Conservation (phyloP, 768 basidiomycete genomes). For the Hydnomerulius pinastri region DNA sequence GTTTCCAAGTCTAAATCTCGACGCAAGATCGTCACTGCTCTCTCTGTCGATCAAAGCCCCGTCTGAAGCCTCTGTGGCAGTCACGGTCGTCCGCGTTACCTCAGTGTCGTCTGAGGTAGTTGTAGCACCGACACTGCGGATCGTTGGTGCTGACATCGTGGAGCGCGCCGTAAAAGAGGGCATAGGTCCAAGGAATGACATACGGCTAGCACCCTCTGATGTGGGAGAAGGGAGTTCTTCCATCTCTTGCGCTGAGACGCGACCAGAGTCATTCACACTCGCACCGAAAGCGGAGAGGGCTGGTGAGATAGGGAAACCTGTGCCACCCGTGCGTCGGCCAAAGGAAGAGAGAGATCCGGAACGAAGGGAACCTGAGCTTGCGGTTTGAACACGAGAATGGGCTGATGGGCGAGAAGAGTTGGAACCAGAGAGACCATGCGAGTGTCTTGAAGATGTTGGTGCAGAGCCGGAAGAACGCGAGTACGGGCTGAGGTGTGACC, state of each 20-base stretch:
- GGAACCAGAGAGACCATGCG: slow-evolving; percentile 49
- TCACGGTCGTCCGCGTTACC: slow-evolving; percentile 23
- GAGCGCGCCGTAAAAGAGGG: slow-evolving; percentile 31
- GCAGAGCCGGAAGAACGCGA: slow-evolving; percentile 54
- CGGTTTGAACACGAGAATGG: slow-evolving; percentile 38
- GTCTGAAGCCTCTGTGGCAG: slow-evolving; percentile 12
- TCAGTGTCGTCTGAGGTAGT: slow-evolving; percentile 34
- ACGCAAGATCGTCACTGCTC: slow-evolving; percentile 8
- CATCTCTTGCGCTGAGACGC: slow-evolving; percentile 17
- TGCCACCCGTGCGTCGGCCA: slow-evolving; percentile 39
- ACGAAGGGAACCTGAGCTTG: slow-evolving; percentile 42
- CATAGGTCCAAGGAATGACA: slow-evolving; percentile 34
- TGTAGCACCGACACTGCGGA: slow-evolving; percentile 32
- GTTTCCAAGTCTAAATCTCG: slow-evolving; percentile 13
- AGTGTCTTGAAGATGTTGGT: slow-evolving; percentile 46
- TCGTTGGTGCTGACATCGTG: slow-evolving; percentile 25
- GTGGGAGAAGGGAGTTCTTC: slow-evolving; percentile 20
- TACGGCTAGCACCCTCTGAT: slow-evolving; percentile 20
- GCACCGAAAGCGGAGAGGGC: slow-evolving; percentile 52
- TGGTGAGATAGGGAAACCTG: slow-evolving; percentile 41
- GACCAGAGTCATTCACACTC: slow-evolving; percentile 15
- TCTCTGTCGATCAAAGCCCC: slow-evolving; percentile 10
- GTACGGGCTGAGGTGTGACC: slow-evolving; percentile 53
- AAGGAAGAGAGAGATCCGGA: slow-evolving; percentile 58
- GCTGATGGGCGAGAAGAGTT: slow-evolving; percentile 56